These are phyloP conservation scores for Lagenaria siceraria DNA, from an alignment of 306 rosid species.

Conservation along the genomic window DNA sequence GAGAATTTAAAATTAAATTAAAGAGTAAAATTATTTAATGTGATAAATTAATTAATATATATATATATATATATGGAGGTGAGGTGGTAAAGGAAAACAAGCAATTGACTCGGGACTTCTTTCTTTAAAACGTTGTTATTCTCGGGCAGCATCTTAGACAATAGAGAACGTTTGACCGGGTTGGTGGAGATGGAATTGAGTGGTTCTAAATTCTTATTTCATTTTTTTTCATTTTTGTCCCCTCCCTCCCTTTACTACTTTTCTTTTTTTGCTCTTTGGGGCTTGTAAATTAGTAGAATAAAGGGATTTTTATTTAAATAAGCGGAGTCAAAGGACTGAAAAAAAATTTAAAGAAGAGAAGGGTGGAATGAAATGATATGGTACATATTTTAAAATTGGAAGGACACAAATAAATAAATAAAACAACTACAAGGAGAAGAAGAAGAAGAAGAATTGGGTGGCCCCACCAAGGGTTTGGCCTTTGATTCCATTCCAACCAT, in stretches of 20 bases:
- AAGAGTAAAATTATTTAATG: too few species aligned
- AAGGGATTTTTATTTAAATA: neutral
- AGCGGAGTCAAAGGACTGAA: neutral
- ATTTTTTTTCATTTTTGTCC: slow-evolving; percentile 42
- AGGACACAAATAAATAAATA: neutral
- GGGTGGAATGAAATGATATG: neutral
- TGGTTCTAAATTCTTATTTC: slow-evolving; percentile 22
- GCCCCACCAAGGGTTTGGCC: neutral
- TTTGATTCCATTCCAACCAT: neutral
- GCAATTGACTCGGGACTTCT: slow-evolving; percentile 38
- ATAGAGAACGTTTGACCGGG: slow-evolving; percentile 37
- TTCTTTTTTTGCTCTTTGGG: neutral
- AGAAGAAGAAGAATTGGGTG: neutral
- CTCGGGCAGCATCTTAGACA: neutral
- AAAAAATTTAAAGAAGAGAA: neutral
- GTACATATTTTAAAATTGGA: neutral
- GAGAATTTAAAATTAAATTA: too few species aligned
- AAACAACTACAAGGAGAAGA: neutral
- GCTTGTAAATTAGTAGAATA: neutral
- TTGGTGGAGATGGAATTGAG: slow-evolving; percentile 57
- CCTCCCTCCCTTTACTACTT: slow-evolving; percentile 20
- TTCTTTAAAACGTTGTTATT: neutral
- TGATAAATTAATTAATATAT: too few species aligned
- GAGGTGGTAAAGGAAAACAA: slow-evolving; percentile 29
- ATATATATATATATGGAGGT: slow-evolving; percentile 22